Conservation (phyloP, 495 filamentous ascomycete genomes). For the Penicillium atrosanguineum region DNA sequence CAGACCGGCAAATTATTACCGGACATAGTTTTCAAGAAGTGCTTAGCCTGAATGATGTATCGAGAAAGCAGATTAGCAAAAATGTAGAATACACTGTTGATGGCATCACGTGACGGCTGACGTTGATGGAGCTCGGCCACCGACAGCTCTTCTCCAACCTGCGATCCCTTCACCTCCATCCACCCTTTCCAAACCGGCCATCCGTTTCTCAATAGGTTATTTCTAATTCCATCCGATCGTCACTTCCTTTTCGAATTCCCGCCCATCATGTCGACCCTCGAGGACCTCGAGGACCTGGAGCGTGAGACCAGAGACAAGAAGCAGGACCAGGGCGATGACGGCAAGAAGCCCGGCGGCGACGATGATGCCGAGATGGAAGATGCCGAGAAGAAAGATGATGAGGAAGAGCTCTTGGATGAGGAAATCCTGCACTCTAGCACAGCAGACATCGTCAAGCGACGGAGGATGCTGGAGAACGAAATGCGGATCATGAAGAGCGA, state of each 20-base stretch:
- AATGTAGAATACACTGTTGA: slow-evolving; percentile 18
- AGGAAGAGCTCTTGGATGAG: slow-evolving; percentile 80
- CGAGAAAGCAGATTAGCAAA: neutral
- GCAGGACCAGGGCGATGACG: slow-evolving; percentile 56
- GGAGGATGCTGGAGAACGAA: slow-evolving; percentile 92
- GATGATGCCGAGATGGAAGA: slow-evolving; percentile 88
- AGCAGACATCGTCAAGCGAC: slow-evolving; percentile 83
- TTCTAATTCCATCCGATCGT: slow-evolving; percentile 5
- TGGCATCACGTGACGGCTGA: slow-evolving; percentile 43
- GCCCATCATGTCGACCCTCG: slow-evolving; percentile 73
- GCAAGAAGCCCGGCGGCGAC: slow-evolving; percentile 58
- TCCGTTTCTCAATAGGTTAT: slow-evolving; percentile 1
- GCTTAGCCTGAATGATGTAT: neutral
- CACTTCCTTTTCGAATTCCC: slow-evolving; percentile 9
- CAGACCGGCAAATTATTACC: neutral
- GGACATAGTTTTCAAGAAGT: neutral
- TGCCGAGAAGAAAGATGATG: slow-evolving; percentile 66
- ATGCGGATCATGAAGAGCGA: slow-evolving; percentile 98
- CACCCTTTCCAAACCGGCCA: slow-evolving; percentile 11
- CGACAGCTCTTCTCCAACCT: slow-evolving; percentile 32
- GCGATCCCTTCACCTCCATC: slow-evolving; percentile 15
- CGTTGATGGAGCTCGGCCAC: slow-evolving; percentile 44
- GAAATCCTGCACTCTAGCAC: slow-evolving; percentile 90
- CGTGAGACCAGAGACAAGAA: slow-evolving; percentile 77
- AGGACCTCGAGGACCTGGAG: slow-evolving; percentile 79